phyloP scores from a whole-genome alignment of 305 asterid species.

The Euphrasia arctica region DNA sequence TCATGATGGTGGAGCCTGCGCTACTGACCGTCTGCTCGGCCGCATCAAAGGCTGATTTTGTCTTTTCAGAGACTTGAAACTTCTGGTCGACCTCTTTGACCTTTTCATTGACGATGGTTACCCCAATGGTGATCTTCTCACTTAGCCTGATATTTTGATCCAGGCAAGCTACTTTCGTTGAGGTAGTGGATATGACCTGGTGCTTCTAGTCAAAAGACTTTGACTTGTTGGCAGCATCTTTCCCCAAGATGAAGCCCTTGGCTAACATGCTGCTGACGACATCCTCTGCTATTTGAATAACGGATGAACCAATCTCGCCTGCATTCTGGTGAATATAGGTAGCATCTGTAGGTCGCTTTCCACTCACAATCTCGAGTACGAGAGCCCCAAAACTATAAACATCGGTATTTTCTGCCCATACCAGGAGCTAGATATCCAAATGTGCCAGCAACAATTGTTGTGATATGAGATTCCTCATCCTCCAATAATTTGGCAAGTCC shows the following conservation, averaged over 20 bases:
- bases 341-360: too few species aligned
- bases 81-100: conserved; percentile 71
- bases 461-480: too few species aligned
- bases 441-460: too few species aligned
- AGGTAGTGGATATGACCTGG: conserved; percentile 56
- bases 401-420: too few species aligned
- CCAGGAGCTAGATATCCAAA: too few species aligned
- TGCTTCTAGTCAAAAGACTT: conserved; percentile 74
- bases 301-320: conserved; percentile 41
- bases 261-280: conserved; percentile 75
- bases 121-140: conserved; percentile 58
- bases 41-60: conserved; percentile 57
- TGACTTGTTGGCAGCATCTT: conserved; percentile 61
- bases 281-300: conserved; percentile 62
- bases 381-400: too few species aligned
- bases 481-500: too few species aligned
- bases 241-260: conserved; percentile 66
- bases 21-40: conserved; percentile 73
- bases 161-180: conserved; percentile 62
- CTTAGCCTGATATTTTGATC: conserved; percentile 68
- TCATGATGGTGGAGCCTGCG: conserved; percentile 70
- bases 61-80: conserved; percentile 68
- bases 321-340: conserved; percentile 16
- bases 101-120: conserved; percentile 61
- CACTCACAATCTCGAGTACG: too few species aligned